These are phyloP conservation scores for Hyphopichia wangnamkhiaoensis DNA, from an alignment of 1,139 yeast species.

Conservation along the genomic window DNA sequence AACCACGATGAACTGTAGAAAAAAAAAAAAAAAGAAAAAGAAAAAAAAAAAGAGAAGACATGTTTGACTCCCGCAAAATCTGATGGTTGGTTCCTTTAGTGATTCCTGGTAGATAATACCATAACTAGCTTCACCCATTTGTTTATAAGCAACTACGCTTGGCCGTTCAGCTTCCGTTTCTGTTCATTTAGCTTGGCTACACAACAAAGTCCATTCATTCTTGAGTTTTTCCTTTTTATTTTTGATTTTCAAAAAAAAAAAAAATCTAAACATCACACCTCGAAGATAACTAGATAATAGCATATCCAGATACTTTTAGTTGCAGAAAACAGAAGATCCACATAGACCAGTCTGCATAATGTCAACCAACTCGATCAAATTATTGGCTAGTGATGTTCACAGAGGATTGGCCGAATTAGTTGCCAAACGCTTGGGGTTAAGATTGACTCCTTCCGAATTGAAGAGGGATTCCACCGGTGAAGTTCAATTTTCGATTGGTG, in stretches of 20 bases:
- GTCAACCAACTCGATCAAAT: conserved; percentile 84
- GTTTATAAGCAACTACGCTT: too few relatives aligned
- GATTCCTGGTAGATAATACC: background rate
- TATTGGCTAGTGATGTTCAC: conserved; percentile 88
- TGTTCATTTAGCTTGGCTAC: too few relatives aligned
- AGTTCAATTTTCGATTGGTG: conserved; percentile 71
- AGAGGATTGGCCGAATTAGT: conserved; percentile 82
- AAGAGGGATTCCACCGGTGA: conserved; percentile 73
- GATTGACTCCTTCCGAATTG: conserved; percentile 64
- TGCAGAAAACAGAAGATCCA: too few relatives aligned
- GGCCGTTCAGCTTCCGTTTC: too few relatives aligned
- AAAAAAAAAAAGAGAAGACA: background rate
- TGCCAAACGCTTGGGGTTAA: conserved; percentile 62
- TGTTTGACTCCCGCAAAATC: background rate
- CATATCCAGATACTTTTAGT: too few relatives aligned
- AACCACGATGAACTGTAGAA: too few relatives aligned
- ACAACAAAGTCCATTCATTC: too few relatives aligned
- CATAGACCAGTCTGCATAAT: conserved; percentile 24
- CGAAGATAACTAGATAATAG: too few relatives aligned
- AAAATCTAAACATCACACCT: too few relatives aligned
- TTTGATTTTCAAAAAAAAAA: too few relatives aligned
- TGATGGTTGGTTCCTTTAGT: background rate
- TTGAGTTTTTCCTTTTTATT: too few relatives aligned
- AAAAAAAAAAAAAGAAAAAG: too few relatives aligned
- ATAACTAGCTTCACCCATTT: background rate